A percentile compares a stretch with the other conserved stretches of the same genome.
These are phyloP conservation scores for Dysphania ambrosioides DNA, from an alignment of 148 eudicot species.

Conservation along the genomic window DNA sequence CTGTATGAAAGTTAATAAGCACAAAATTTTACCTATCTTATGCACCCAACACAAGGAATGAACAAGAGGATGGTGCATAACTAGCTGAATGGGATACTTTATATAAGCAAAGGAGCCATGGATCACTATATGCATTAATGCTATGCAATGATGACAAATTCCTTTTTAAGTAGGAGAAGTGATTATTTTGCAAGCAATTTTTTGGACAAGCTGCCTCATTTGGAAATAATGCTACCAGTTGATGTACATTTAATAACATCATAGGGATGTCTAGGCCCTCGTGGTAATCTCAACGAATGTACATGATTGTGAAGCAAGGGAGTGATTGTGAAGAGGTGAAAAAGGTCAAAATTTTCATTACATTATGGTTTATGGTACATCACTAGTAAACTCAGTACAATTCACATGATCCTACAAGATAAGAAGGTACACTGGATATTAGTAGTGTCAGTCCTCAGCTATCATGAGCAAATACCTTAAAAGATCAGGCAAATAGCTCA, in stretches of 20 bases:
- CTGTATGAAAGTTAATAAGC: background rate
- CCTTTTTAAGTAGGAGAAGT: constrained; percentile 21
- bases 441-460: background rate
- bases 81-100: background rate
- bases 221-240: background rate
- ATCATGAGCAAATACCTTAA: background rate
- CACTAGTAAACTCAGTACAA: background rate
- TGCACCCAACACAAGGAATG: constrained; percentile 2
- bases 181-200: constrained; percentile 12
- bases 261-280: constrained; percentile 1
- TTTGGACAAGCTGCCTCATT: constrained; percentile 17
- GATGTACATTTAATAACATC: constrained; percentile 5
- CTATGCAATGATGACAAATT: constrained; percentile 15
- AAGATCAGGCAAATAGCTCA: background rate
- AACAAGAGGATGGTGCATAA: constrained; percentile 11
- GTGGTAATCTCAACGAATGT: constrained; percentile 19
- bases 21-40: background rate
- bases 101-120: constrained; percentile 17
- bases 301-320: background rate
- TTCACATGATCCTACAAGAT: background rate
- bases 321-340: background rate
- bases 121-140: constrained; percentile 5
- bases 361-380: background rate
- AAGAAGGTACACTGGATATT: background rate
- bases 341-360: background rate